Percentiles rank a stretch among this genome's conserved stretches.
These are phyloP conservation scores for Elsinoe necatrix DNA, from an alignment of 2,329 filamentous ascomycete genomes.

Conservation along the genomic window DNA sequence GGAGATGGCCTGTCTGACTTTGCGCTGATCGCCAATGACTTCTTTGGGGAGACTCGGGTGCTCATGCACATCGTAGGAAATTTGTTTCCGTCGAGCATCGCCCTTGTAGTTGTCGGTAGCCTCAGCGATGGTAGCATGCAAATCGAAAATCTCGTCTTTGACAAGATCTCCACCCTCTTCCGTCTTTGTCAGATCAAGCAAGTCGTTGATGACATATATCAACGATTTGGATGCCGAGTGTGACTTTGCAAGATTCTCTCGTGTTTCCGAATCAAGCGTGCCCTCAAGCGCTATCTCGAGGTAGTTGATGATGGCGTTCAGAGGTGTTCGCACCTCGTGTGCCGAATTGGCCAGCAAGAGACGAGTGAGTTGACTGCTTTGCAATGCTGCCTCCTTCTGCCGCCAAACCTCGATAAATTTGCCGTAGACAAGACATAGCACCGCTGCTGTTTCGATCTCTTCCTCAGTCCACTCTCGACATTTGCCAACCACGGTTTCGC, in stretches of 20 bases:
- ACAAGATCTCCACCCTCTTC: constrained; percentile 72
- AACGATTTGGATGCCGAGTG: constrained; percentile 87
- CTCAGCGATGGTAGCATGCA: constrained; percentile 63
- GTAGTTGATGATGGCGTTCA: constrained; percentile 93
- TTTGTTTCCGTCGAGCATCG: constrained; percentile 67
- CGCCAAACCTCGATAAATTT: constrained; percentile 90
- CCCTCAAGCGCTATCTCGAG: constrained; percentile 85
- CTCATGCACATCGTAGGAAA: constrained; percentile 59
- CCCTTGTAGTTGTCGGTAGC: constrained; percentile 65
- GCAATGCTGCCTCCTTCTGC: constrained; percentile 76
- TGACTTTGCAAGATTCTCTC: constrained; percentile 74
- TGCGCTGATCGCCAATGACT: constrained; percentile 70
- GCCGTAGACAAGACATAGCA: constrained; percentile 79
- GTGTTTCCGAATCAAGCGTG: constrained; percentile 66
- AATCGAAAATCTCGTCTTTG: constrained; percentile 72
- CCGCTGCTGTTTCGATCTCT: constrained; percentile 79
- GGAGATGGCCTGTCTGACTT: constrained; percentile 71
- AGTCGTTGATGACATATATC: constrained; percentile 89
- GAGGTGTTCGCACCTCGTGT: constrained; percentile 80
- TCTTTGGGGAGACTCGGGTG: constrained; percentile 60
- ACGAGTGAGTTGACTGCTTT: constrained; percentile 71
- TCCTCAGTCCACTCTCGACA: constrained; percentile 84
- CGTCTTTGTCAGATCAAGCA: constrained; percentile 79
- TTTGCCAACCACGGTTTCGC: constrained; percentile 70
- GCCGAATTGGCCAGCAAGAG: constrained; percentile 79